Evolutionary conservation across 495 filamentous ascomycete species (phyloP), one percentile per base, ranked within the genome.

Genomic region (Choiromyces venosus): DNA sequence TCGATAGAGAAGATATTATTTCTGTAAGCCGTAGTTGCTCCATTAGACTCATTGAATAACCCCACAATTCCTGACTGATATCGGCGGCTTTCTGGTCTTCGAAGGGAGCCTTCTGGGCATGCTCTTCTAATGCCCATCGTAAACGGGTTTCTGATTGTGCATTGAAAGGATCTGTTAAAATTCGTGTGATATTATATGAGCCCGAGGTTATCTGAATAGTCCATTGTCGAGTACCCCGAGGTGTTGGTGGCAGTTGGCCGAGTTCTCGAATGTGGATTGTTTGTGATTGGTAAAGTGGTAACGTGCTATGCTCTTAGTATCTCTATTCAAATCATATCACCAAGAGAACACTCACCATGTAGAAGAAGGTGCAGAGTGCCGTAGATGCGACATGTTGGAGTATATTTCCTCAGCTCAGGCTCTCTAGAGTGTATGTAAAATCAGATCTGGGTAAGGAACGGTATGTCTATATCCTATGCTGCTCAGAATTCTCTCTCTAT

Each of bases 1-100:
- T 67, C 4, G 71, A 66, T 25, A 77, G 37, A 25, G 66, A 39
- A 12, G 33, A 38, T 44, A 70, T 39, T 33, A 77, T 65, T 14
- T 76, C 75, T 19, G 71, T 70, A 19, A 77, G 68, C 14, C 68
- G 67, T 12, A 77, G 37, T 39, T 77, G 75, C 5, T 76, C 74
- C 21, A 69, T 44, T 38, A 77, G 29, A n/a, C 68, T 68, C 38
- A 68, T 9, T 37, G 68, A 66, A 71, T 76, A 77, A 19, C 36
- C n/a, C 74, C 46, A 52, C 29, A 77, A 29, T 8, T 77, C 75
- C 16, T 66, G 65, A 18, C 65, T 42, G 1, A 65, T n/a, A 10
- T 46, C 38, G n/a, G 37, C 33, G 10, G 75, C 70, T 44, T 67
- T 69, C 19, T 46, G 52, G 14, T 68, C 66, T 42, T 69, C 65